Evolutionary conservation across 2,329 filamentous ascomycete genomes (phyloP), one percentile per base, ranked within the genome.

Genomic region (Venturia nashicola): DNA sequence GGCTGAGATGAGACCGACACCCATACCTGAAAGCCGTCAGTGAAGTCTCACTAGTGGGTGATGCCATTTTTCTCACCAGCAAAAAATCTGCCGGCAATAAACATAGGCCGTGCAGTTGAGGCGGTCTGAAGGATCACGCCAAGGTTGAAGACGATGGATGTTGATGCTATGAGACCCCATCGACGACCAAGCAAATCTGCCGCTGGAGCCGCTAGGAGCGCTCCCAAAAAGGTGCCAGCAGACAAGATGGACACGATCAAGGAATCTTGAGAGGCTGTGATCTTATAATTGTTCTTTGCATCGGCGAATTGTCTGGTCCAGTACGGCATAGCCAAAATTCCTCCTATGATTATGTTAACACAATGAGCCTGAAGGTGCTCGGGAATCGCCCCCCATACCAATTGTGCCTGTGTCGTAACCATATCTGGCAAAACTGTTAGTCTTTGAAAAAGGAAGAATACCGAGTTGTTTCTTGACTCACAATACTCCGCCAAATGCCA

Each of bases 231-330:
- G 39, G 90, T 94, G 60, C 90, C 90, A 54, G 86, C 88, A 66
- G 89, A 93, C 54, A 95, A 81, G 67, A 95, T 92, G 18, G 89
- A 88, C 61, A 94, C 89, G 65, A 92, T 88, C 67, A 88, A 79
- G 27, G 89, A 87, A 57, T 86, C 84, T 73, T 93, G 80, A 32
- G 78, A 76, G n/a, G 87, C 68, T 3, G 75, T 76, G 67, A 79
- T 66, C 65, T 72, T 68, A 16, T 67, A 48, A 20, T 68, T 43
- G 5, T 71, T 74, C 5, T 64, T 54, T 32, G 48, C 23, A 18
- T 54, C 48, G n/a, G 65, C 63, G 36, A 64, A 61, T 46, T 86
- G 79, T 12, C 80, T 69, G 66, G 82, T 82, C 77, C 89, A 90
- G 60, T 83, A 82, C 40, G 73, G 71, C 88, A 90, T 90, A 65